Conservation (phyloP, 108 stramenopile species). For the Phaeodactylum tricornutum region DNA sequence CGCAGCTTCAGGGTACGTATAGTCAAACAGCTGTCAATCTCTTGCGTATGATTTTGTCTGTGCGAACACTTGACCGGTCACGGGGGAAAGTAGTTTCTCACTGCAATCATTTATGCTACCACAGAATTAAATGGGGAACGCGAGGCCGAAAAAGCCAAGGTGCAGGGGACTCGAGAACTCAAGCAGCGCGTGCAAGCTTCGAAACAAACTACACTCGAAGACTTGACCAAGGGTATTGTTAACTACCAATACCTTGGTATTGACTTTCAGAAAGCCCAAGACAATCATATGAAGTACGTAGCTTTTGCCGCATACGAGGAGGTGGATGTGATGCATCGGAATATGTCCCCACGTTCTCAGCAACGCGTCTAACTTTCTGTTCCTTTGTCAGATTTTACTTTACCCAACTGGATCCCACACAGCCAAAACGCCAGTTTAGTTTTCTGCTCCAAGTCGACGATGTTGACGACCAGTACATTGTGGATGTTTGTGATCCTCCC, state of each 20-base stretch:
- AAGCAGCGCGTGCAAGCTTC: slow-evolving; percentile 23
- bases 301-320: background rate
- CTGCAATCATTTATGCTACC: no score
- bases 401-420: slow-evolving; percentile 31
- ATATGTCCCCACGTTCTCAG: background rate
- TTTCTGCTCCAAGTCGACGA: slow-evolving; percentile 35
- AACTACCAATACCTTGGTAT: slow-evolving; percentile 47
- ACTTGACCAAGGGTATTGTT: slow-evolving; percentile 41
- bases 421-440: slow-evolving; percentile 26
- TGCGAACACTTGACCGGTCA: no score
- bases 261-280: slow-evolving; percentile 29
- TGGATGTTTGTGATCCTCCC: slow-evolving; percentile 31
- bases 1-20: no score
- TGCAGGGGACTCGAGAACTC: slow-evolving; percentile 7
- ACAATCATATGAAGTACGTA: slow-evolving; percentile 30
- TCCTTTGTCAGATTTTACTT: slow-evolving; percentile 24
- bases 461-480: slow-evolving; percentile 32
- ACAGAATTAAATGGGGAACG: no score
- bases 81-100: no score
- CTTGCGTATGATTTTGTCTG: no score
- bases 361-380: background rate
- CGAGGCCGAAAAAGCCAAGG: slow-evolving; percentile 20
- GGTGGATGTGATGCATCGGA: no score
- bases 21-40: no score
- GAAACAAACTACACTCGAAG: slow-evolving; percentile 41